phyloP scores from a whole-genome alignment of 2,329 filamentous ascomycete species.

The Apiospora saccharicola region DNA sequence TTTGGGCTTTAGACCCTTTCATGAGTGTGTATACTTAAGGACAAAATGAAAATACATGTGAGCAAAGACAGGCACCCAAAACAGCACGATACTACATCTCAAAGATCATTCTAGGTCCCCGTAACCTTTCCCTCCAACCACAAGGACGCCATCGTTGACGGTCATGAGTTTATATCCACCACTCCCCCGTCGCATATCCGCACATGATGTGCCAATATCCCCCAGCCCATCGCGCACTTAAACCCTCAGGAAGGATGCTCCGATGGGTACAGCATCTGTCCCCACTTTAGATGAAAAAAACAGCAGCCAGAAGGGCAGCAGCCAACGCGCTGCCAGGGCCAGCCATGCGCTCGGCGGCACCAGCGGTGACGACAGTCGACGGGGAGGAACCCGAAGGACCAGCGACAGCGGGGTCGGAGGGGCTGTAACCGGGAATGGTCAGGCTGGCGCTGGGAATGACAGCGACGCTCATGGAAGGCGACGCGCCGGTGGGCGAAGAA shows the following conservation, averaged over 20 bases:
- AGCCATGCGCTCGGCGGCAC: conserved; percentile 21
- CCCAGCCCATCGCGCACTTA: neutral
- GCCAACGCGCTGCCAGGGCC: conserved; percentile 22
- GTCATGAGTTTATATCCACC: neutral
- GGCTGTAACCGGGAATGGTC: conserved; percentile 3
- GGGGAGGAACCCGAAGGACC: neutral
- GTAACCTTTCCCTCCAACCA: neutral
- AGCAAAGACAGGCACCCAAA: neutral
- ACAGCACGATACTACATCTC: neutral
- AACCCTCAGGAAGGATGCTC: neutral
- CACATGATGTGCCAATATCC: neutral
- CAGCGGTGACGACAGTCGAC: conserved; percentile 1
- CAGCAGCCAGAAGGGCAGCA: conserved; percentile 20
- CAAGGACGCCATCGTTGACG: neutral
- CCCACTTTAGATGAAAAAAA: conserved; percentile 17
- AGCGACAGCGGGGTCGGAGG: neutral
- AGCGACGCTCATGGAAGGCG: neutral
- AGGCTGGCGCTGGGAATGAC: conserved; percentile 22
- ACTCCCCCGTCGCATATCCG: neutral
- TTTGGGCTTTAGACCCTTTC: neutral
- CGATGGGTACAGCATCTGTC: neutral
- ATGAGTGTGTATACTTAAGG: conserved; percentile 1
- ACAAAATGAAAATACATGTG: neutral
- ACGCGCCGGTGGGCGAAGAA: neutral
- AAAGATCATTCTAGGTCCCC: neutral